phyloP scores from a whole-genome alignment of 2,329 filamentous ascomycete genomes.

The Xenoacremonium recifei region DNA sequence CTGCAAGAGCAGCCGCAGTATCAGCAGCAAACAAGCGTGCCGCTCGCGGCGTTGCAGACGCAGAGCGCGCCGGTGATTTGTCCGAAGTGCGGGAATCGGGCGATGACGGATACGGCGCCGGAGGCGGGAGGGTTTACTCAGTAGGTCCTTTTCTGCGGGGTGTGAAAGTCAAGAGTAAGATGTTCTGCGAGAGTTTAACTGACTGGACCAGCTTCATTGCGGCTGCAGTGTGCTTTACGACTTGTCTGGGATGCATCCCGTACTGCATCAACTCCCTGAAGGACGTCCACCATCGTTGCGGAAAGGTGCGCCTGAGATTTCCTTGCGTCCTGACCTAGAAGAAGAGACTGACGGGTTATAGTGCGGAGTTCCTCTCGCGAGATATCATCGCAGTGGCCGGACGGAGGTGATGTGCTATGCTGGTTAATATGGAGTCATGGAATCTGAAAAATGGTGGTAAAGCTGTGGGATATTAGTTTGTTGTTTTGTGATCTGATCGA shows the following conservation, averaged over 20 bases:
- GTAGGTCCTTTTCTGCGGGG: conserved; percentile 11
- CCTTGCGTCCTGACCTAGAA: not conserved
- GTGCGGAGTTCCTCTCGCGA: conserved; percentile 19
- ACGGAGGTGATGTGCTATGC: conserved; percentile 9
- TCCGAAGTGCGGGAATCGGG: conserved; percentile 11
- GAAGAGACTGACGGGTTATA: conserved; percentile 7
- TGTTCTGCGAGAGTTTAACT: not conserved
- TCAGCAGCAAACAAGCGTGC: conserved; percentile 8
- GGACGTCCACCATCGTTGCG: conserved; percentile 21
- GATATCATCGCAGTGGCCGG: conserved; percentile 18
- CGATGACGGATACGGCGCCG: conserved; percentile 8
- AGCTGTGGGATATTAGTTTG: too few relatives aligned
- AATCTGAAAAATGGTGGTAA: too few relatives aligned
- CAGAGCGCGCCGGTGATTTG: conserved; percentile 17
- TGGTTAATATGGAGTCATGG: too few relatives aligned
- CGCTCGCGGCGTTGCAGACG: conserved; percentile 12
- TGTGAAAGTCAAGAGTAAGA: not conserved
- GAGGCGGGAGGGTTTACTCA: conserved; percentile 15
- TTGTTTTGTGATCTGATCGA: too few relatives aligned
- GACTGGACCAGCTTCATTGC: conserved; percentile 13
- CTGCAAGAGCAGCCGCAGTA: not conserved
- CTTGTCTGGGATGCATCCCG: conserved; percentile 20
- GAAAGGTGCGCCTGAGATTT: conserved; percentile 11
- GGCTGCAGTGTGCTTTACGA: conserved; percentile 14
- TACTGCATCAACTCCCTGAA: conserved; percentile 17